phyloP scores from a whole-genome alignment of 495 filamentous ascomycete genomes.

The Annulohypoxylon bovei region DNA sequence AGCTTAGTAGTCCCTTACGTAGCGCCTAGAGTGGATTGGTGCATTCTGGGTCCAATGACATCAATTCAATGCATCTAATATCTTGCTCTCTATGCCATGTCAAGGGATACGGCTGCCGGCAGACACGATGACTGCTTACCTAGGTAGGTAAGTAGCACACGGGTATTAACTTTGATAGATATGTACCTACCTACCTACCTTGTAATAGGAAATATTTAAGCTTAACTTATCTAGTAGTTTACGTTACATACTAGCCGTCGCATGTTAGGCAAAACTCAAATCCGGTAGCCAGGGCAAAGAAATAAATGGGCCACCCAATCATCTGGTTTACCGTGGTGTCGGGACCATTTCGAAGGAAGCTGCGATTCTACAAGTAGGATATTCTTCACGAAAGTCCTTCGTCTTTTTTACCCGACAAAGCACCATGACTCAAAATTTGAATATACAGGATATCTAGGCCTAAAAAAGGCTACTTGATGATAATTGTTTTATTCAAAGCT shows the following conservation, averaged over 20 bases:
- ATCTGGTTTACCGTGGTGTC: not conserved
- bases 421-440: too few species aligned
- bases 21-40: slow-evolving; percentile 5
- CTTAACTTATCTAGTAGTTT: not conserved
- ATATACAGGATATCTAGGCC: too few species aligned
- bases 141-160: not conserved
- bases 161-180: not conserved
- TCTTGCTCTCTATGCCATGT: not conserved
- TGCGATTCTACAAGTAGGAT: too few species aligned
- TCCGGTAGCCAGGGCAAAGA: not conserved
- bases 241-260: not conserved
- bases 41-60: slow-evolving; percentile 13
- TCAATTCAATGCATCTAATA: slow-evolving; percentile 17
- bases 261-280: not conserved
- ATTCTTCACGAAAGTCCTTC: too few species aligned
- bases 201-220: not conserved
- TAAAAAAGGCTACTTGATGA: not conserved
- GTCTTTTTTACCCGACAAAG: too few species aligned
- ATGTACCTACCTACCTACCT: too few species aligned
- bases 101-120: not conserved
- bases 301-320: not conserved
- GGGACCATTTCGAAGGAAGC: not conserved
- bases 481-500: not conserved
- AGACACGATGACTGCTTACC: not conserved
- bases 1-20: not conserved